Evolutionary conservation across 257 asterid genomes (phyloP).

Genomic region (Forsythia suspensa): DNA sequence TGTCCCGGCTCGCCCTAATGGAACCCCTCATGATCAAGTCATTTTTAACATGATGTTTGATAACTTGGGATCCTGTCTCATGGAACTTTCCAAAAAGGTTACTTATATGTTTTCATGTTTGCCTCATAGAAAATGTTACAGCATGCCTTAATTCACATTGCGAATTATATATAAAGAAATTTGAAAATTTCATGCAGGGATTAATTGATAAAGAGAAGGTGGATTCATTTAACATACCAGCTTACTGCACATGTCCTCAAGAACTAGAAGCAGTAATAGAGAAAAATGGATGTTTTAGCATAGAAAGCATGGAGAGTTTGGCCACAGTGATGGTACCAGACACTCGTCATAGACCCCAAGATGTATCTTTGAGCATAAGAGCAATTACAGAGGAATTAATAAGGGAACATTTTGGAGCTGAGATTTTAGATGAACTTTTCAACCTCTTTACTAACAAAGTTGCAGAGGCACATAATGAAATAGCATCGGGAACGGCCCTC

Average conservation of each 20-base stretch:
- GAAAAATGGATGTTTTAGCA: slow-evolving; percentile 21
- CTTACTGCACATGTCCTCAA: slow-evolving; percentile 23
- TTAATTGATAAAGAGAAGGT: slow-evolving; percentile 27
- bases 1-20: slow-evolving; percentile 39
- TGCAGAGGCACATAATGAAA: slow-evolving; percentile 4
- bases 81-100: slow-evolving; percentile 40
- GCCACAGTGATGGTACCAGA: not conserved
- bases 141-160: too few species aligned
- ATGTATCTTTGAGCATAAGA: not conserved
- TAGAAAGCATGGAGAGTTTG: slow-evolving; percentile 21
- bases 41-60: slow-evolving; percentile 32
- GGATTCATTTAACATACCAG: slow-evolving; percentile 38
- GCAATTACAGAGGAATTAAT: slow-evolving; percentile 6
- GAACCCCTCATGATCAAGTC: slow-evolving; percentile 15
- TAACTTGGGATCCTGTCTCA: slow-evolving; percentile 37
- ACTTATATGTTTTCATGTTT: not conserved
- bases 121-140: too few species aligned
- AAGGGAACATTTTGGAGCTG: slow-evolving; percentile 3
- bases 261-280: slow-evolving; percentile 21
- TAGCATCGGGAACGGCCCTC: not conserved
- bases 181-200: slow-evolving; percentile 25
- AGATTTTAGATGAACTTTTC: slow-evolving; percentile 6
- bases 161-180: too few species aligned
- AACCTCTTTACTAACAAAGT: not conserved
- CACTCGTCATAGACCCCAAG: not conserved